phyloP scores from a whole-genome alignment of 352 stramenopile species.

The Pythium angustatum region DNA sequence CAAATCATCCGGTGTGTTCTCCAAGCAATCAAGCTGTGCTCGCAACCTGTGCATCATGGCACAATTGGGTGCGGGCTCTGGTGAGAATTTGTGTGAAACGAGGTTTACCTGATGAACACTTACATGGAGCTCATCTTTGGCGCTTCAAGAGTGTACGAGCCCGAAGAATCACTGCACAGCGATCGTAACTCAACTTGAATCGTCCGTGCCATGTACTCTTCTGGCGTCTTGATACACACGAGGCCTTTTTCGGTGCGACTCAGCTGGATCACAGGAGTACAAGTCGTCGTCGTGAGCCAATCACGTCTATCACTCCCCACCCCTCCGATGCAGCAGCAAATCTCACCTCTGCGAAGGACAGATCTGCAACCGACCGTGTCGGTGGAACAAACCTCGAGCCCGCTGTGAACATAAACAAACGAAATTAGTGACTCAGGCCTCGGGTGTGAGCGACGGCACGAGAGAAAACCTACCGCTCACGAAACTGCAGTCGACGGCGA shows the following conservation, averaged over 20 bases:
- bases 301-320: constrained; percentile 7
- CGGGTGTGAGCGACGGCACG: too few relatives aligned
- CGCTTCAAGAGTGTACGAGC: constrained; percentile 21
- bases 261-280: constrained; percentile 42
- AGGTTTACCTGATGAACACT: not conserved
- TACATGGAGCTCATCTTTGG: constrained; percentile 25
- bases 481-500: constrained; percentile 87
- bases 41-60: constrained; percentile 40
- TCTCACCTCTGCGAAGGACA: constrained; percentile 79
- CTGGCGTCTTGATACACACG: constrained; percentile 72
- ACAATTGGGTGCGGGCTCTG: not conserved
- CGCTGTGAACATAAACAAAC: constrained; percentile 35
- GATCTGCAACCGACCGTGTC: constrained; percentile 71
- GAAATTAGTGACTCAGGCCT: not conserved
- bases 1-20: constrained; percentile 64
- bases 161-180: constrained; percentile 3
- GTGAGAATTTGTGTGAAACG: not conserved
- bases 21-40: constrained; percentile 51
- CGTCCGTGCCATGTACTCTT: constrained; percentile 76
- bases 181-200: constrained; percentile 56
- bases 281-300: too few relatives aligned
- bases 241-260: constrained; percentile 81
- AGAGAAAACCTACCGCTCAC: constrained; percentile 72
- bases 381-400: constrained; percentile 73
- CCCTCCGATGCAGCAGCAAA: not conserved